phyloP scores from a whole-genome alignment of 768 basidiomycete species.

The Lentinus brumalis region DNA sequence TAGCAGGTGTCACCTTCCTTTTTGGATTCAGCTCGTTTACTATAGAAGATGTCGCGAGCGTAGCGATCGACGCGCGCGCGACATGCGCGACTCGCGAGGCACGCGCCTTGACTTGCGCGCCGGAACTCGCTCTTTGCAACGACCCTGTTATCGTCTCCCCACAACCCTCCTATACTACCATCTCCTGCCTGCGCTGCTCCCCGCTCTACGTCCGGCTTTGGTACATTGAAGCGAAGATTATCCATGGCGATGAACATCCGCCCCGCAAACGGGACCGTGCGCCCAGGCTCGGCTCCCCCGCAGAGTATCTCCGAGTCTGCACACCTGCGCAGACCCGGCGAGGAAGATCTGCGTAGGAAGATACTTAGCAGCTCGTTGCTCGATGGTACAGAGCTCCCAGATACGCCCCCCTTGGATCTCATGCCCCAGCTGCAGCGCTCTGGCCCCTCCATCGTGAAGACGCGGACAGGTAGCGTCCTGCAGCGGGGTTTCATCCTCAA shows the following conservation, averaged over 20 bases:
- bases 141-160: background rate
- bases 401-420: conserved; percentile 51
- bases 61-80: conserved; percentile 13
- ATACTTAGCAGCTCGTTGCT: conserved; percentile 18
- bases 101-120: conserved; percentile 14
- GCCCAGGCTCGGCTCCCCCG: conserved; percentile 16
- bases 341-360: conserved; percentile 17
- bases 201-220: background rate
- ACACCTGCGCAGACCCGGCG: conserved; percentile 6
- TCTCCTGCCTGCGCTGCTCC: background rate
- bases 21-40: too few relatives aligned
- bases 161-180: too few relatives aligned
- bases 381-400: conserved; percentile 3
- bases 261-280: conserved; percentile 9
- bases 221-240: conserved; percentile 1
- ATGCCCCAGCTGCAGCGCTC: conserved; percentile 65
- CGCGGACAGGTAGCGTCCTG: conserved; percentile 79
- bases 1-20: too few relatives aligned
- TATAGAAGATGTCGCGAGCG: background rate
- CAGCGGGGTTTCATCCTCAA: conserved; percentile 92
- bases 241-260: conserved; percentile 8
- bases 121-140: background rate
- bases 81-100: conserved; percentile 18
- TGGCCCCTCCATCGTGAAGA: conserved; percentile 77
- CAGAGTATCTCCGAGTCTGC: conserved; percentile 11